Conservation (phyloP, 202 grass and related monocot genomes). For the Brachypodium distachyon region DNA sequence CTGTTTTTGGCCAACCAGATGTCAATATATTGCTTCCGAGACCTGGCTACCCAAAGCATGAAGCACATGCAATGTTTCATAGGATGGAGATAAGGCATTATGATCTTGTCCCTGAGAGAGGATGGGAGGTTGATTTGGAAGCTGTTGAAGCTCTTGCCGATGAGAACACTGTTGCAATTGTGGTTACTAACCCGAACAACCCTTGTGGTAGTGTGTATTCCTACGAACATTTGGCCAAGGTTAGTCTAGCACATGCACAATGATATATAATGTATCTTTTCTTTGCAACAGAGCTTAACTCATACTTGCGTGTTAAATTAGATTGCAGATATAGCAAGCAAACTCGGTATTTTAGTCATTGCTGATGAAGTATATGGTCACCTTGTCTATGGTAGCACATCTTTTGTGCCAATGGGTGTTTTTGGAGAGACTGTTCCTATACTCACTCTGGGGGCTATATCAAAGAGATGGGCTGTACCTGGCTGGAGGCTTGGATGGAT, state of each 20-base stretch:
- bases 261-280: neutral
- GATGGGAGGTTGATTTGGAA: constrained; percentile 46
- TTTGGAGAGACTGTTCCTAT: constrained; percentile 36
- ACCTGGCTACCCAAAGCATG: constrained; percentile 33
- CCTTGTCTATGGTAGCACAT: constrained; percentile 36
- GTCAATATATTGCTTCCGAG: constrained; percentile 46
- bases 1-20: constrained; percentile 31
- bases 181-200: constrained; percentile 44
- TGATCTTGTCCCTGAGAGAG: constrained; percentile 31
- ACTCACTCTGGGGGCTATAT: constrained; percentile 49
- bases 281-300: neutral
- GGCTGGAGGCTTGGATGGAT: constrained; percentile 65
- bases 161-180: constrained; percentile 44
- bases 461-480: constrained; percentile 56
- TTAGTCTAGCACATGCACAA: neutral
- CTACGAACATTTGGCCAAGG: constrained; percentile 38
- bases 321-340: constrained; percentile 47
- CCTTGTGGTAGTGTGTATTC: constrained; percentile 52
- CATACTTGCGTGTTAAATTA: neutral
- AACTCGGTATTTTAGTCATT: constrained; percentile 43
- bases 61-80: constrained; percentile 29
- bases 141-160: constrained; percentile 49
- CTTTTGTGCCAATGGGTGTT: constrained; percentile 45
- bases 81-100: constrained; percentile 34
- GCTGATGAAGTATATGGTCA: constrained; percentile 54